These are phyloP conservation scores for Metschnikowia lochheadii DNA, from an alignment of 805 yeast species.

Conservation along the genomic window DNA sequence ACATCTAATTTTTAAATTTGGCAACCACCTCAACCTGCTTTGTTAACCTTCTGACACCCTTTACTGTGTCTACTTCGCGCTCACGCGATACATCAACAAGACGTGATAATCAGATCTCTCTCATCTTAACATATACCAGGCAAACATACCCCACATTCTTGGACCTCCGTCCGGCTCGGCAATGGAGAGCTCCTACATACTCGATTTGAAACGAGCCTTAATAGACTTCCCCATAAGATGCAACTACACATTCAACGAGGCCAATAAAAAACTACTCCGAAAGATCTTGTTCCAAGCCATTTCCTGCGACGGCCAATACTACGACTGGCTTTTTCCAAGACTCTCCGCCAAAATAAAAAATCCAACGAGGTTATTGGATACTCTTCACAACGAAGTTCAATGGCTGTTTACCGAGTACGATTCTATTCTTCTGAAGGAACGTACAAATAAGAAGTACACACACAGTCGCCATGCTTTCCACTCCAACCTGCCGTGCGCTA, in stretches of 20 bases:
- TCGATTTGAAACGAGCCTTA: constrained; percentile 26
- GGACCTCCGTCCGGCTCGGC: background rate
- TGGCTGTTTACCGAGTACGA: constrained; percentile 34
- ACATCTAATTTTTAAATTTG: background rate
- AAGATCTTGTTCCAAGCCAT: constrained; percentile 42
- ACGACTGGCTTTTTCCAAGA: constrained; percentile 38
- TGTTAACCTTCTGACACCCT: background rate
- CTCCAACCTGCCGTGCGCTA: constrained; percentile 66
- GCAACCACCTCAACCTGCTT: background rate
- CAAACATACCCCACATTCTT: background rate
- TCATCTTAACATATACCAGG: background rate
- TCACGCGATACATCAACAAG: background rate
- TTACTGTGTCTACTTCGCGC: background rate
- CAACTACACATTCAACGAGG: constrained; percentile 28
- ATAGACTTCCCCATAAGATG: constrained; percentile 35
- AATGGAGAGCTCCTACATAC: constrained; percentile 8
- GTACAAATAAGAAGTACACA: constrained; percentile 16
- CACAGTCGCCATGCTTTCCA: constrained; percentile 43
- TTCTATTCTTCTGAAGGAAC: constrained; percentile 11
- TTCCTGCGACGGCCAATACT: constrained; percentile 38
- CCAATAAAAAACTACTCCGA: constrained; percentile 32
- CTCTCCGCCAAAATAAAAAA: constrained; percentile 12
- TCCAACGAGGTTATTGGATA: background rate
- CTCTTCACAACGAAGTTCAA: constrained; percentile 24
- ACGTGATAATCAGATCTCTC: background rate